Base-by-base conservation (phyloP, 257 asterid species). In the Verbascum thapsus region DNA sequence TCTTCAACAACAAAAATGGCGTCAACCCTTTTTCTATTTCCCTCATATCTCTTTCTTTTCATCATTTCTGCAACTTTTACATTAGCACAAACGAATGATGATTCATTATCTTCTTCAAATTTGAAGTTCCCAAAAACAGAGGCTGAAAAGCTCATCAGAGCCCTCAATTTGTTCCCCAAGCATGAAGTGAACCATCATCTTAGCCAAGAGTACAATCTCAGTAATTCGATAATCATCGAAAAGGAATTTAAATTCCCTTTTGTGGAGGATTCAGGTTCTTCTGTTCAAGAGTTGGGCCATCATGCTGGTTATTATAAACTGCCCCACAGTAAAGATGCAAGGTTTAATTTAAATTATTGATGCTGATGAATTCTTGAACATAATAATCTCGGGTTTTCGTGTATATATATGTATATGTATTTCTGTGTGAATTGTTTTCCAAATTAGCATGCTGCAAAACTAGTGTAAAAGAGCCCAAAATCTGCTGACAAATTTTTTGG, bases 271-370 rank as follows among this genome's bases (percentile, higher is more conserved):
- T 66, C 80, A 0, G 71, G 64, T 32, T 34, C 81, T 7, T 67
- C 80, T 42, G 75, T 76, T 1, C 67, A 62, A 59, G 86, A 90
- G 10, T 74, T 83, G 64, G 91, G 87, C 38, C 97, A 90, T 71
- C 92, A 82, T 76, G 95, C 97, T 50, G 96, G 97, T 42, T 90
- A 87, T 57, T 85, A 76, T 57, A 74, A 61, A 39, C 87, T 90
- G 32, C 79, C 81, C n/a, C 84, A 88, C 68, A 60, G 86, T 20
- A 70, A 73, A 56, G 79, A 71, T 42, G 96, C 97, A 26, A 90
- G 92, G 97, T 83, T 74, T 63, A 34, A 26, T 1, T 26, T 26
- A 26, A 2, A n/a, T n/a, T n/a, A n/a, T n/a, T 26, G 32, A 26
- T 26, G 2, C 5, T 5, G 5, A 26, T 26, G 32, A 26, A 26